Base-by-base conservation (phyloP, 352 stramenopile species). In the Globisporangium rhizosaccharum region DNA sequence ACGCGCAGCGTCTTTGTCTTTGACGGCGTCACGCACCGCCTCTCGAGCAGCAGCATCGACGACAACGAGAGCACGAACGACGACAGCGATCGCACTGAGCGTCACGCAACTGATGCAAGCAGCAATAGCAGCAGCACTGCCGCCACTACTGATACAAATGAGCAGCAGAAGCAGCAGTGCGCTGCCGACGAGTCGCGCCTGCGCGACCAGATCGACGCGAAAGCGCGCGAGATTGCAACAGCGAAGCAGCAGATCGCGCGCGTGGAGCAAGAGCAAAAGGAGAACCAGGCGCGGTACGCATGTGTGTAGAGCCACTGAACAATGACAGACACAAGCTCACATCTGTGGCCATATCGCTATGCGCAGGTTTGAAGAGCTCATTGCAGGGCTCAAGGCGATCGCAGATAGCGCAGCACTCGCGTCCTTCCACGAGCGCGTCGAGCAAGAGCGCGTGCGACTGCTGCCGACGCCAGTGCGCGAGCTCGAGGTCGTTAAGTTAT, bases 401-500 rank as follows among this genome's bases (percentile, higher is more conserved):
- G 45, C 17, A 0, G 70, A 73, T 33, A 62, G 51, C 20, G 54
- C 58, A 26, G 59, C 65, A 17, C n/a, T 79, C 23, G 59, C 67
- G 7, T 48, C 68, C 17, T 67, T 67, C 23, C 54, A 64, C 5
- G 58, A 59, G 36, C 64, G 62, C 28, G 23, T 80, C 26, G 33
- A 54, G 6, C 55, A 39, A 0, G 61, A 79, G 54, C 73, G 68
- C 17, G 44, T 46, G 33, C 36, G 47, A 33, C 56, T 77, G 51
- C 23, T 70, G 39, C n/a, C 63, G 1, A 23, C 28, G 11, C 60
- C 68, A 0, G 49, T 54, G 33, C 70, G 71, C 44, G 75, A 80
- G 51, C 64, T 71, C 59, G 73, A 79, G 45, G 70, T 82, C 52
- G 69, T 80, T 25, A 61, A 62, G 20, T 57, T 82, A 62, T 82